Evolutionary conservation across 371 early-diverging fungal species (phyloP), one percentile per base, ranked within the genome.

Genomic region (Saksenaea vasiformis): DNA sequence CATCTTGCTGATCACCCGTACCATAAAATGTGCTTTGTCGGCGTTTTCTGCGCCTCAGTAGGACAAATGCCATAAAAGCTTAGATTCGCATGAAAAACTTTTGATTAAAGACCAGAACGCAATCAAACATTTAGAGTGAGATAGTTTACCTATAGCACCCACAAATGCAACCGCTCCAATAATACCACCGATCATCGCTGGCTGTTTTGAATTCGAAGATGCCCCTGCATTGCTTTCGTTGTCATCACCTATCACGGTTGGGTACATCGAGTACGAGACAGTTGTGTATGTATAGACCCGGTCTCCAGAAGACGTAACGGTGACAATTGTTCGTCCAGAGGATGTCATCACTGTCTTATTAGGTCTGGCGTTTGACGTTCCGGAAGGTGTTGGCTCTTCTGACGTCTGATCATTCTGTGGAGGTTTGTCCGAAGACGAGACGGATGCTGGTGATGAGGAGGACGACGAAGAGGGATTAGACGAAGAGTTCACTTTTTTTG

Each of bases 281-380:
- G 51, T 47, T 47, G 51, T 47, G 24, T 47, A 47, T 22, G 51
- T 47, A 22, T 47, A 47, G 24, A 47, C 51, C 22, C 51, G n/a
- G 3, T 47, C 51, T 2, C 51, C 51, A 19, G 51, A 47, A 47
- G 51, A 47, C 10, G 51, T 19, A 8, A 47, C 51, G 11, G 51
- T 47, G 17, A 47, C 51, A 22, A 47, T 47, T 22, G 51, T 47
- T 22, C 24, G n/a, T n/a, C 51, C 51, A 19, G 51, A 47, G 22
- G 51, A 47, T 3, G 51, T 47, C 51, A 47, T 47, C 19, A 47
- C 51, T 22, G 51, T 47, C 51, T 47, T 47, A 10, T 10, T 22
- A 8, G 51, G 51, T 22, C 22, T 47, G 22, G 51, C 10, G 5
- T 47, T 22, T 9, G 51, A 22, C 10, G 51, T 47, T 17, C 22